phyloP scores from a whole-genome alignment of 139 green algal species.

The Chlorella vulgaris region DNA sequence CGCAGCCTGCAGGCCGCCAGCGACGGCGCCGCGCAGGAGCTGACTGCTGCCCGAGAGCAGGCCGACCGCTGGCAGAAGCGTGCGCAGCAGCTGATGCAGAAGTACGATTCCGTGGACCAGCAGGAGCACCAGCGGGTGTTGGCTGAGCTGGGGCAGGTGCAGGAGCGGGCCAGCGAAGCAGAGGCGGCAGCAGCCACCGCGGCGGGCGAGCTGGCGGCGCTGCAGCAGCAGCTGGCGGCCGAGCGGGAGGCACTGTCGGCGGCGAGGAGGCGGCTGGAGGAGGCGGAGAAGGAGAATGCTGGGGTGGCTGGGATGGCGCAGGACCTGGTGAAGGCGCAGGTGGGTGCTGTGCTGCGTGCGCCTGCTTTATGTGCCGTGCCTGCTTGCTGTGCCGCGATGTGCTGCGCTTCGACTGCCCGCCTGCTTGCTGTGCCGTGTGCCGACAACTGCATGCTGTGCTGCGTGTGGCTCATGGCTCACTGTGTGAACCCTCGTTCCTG shows the following conservation, averaged over 20 bases:
- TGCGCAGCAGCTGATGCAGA: constrained; percentile 53
- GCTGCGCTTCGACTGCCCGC: no score
- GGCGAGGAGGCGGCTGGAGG: constrained; percentile 9
- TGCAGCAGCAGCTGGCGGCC: neutral
- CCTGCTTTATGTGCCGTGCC: no score
- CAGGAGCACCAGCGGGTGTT: constrained; percentile 52
- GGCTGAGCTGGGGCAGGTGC: constrained; percentile 39
- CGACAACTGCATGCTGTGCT: no score
- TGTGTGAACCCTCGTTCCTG: neutral
- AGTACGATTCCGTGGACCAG: constrained; percentile 56
- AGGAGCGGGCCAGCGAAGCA: neutral
- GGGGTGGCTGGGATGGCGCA: neutral
- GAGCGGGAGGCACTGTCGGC: neutral
- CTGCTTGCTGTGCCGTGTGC: no score
- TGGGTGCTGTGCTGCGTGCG: no score
- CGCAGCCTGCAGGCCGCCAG: constrained; percentile 31
- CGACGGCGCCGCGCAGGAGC: constrained; percentile 32
- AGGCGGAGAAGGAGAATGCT: constrained; percentile 22
- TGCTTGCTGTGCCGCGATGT: neutral
- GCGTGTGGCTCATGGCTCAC: no score
- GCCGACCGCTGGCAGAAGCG: constrained; percentile 52
- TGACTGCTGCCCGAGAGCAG: constrained; percentile 29
- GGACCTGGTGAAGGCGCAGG: constrained; percentile 22
- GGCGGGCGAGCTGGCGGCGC: neutral
- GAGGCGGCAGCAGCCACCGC: neutral